Evolutionary conservation across 2,329 filamentous ascomycete genomes (phyloP).

Genomic region (Paracorniculantispora psalliotae): DNA sequence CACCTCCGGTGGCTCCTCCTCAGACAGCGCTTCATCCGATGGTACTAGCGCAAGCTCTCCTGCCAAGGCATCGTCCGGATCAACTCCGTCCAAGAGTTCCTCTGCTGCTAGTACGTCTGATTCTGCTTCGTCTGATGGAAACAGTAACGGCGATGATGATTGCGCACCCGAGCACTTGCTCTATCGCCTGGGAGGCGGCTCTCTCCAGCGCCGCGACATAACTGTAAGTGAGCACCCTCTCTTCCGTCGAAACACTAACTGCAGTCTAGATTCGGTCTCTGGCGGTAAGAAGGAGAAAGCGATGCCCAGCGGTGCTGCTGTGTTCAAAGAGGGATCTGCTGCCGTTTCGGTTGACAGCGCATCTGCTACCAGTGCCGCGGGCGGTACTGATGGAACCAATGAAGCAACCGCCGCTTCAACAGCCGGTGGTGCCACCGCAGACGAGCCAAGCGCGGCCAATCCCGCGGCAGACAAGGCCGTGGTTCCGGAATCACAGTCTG

Average conservation of each 20-base stretch:
- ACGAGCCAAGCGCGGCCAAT: background rate
- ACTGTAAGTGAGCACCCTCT: conserved; percentile 23
- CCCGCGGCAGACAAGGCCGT: background rate
- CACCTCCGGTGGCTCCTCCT: background rate
- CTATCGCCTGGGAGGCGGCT: conserved; percentile 15
- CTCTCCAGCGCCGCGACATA: conserved; percentile 12
- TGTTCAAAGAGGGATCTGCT: background rate
- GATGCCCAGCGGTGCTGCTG: background rate
- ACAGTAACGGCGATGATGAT: background rate
- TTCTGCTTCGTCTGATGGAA: background rate
- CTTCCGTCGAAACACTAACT: conserved; percentile 23
- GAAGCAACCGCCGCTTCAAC: background rate
- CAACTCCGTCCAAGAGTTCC: background rate
- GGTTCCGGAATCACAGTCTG: background rate
- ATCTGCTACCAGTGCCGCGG: background rate
- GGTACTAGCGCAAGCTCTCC: background rate
- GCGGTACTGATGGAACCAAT: background rate
- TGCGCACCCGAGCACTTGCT: conserved; percentile 15
- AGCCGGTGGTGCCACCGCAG: background rate
- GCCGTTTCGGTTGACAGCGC: background rate
- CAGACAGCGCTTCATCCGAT: background rate
- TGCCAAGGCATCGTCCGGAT: background rate
- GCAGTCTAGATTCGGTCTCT: conserved; percentile 19
- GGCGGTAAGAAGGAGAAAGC: background rate
- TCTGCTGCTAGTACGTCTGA: background rate